phyloP scores from a whole-genome alignment of 2,329 filamentous ascomycete species.

The Penicillium sp. region DNA sequence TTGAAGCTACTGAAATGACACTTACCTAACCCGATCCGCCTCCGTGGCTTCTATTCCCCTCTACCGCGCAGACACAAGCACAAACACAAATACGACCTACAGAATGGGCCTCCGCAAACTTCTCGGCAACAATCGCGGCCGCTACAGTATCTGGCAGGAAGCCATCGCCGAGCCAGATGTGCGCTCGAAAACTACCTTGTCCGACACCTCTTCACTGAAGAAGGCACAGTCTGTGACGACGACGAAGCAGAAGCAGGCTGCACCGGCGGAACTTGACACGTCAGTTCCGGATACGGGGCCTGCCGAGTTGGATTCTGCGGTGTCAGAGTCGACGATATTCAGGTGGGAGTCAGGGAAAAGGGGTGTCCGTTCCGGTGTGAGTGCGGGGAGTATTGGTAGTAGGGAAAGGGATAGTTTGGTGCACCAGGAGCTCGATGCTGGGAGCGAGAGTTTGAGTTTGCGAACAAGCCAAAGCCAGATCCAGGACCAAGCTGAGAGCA shows the following conservation, averaged over 20 bases:
- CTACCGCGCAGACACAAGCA: not conserved
- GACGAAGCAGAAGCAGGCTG: not conserved
- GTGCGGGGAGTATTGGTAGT: not conserved
- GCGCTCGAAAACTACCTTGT: not conserved
- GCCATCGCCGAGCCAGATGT: not conserved
- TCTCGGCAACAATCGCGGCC: not conserved
- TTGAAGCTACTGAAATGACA: not conserved
- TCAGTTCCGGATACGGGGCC: not conserved
- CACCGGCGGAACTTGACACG: not conserved
- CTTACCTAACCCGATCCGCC: not conserved
- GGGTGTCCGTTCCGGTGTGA: not conserved
- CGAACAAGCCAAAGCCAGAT: not conserved
- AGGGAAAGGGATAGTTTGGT: not conserved
- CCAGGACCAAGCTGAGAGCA: not conserved
- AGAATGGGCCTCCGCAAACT: not conserved
- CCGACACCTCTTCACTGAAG: not conserved
- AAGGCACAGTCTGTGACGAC: not conserved
- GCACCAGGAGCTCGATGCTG: not conserved
- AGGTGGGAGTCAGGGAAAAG: not conserved
- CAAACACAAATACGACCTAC: not conserved
- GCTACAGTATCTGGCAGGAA: not conserved
- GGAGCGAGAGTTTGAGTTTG: not conserved
- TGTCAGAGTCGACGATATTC: not conserved
- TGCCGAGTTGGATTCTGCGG: not conserved
- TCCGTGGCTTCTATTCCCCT: not conserved